Base-by-base conservation (phyloP, 192 early-diverging fungal species). In the Umbelopsis ramanniana region DNA sequence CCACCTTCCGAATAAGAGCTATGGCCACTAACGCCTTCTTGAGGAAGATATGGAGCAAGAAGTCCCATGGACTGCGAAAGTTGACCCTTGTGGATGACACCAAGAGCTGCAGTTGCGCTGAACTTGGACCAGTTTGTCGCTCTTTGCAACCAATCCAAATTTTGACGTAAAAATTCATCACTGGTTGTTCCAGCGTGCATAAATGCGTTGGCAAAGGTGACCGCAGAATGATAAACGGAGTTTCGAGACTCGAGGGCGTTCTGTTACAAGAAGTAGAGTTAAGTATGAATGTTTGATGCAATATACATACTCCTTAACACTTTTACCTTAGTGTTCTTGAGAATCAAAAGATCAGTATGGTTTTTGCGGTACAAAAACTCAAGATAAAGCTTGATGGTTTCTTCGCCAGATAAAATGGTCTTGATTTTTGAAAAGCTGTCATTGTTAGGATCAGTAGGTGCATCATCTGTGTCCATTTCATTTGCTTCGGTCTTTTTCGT, bases 101-200 rank as follows among this genome's bases (percentile, higher is more conserved):
- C 98, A 48, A 99, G 80, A 15, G 96, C 94, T 14, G 98, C 98
- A 3, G 97, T 98, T 2, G 97, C 98, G 67, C 94, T 93, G 81
- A 99, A 99, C 83, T 99, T 99, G 26, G 96, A 92, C 98, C 98
- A 99, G 86, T 97, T 97, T 38, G 92, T 97, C 47, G 97, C 95
- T 67, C 97, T 89, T 54, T 93, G 89, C 46, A 99, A 88, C 98
- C 98, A 99, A 74, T 99, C 97, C 50, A 98, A 83, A 79, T 96
- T 98, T 69, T 97, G 93, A 53, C 98, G 87, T 81, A 99, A 86
- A 76, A 99, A 99, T 75, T 95, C 95, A 76, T 99, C 98, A 68
- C 94, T 93, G 2, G 97, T 98, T 4, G 98, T 99, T 26, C 98
- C 98, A 24, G 97, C 95, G 66, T 97, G 93, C 96, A 97, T 97